A percentile compares a stretch with the other conserved stretches of the same genome.
These are phyloP conservation scores for Curvularia sp. DNA, from an alignment of 2,329 filamentous ascomycete genomes.

Conservation along the genomic window DNA sequence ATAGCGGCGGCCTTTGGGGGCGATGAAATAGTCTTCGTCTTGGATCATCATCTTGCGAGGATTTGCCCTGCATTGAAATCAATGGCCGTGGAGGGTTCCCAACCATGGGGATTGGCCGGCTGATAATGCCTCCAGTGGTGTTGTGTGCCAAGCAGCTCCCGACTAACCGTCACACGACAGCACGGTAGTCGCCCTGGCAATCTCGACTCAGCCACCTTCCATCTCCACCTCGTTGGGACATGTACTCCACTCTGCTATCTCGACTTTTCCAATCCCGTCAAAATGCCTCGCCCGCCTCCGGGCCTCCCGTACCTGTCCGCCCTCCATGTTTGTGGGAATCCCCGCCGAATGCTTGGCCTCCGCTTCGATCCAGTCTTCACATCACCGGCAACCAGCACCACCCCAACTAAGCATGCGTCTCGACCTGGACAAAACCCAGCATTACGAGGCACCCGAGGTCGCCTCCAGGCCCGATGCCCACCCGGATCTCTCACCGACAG, in stretches of 20 bases:
- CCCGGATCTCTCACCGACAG: slow-evolving; percentile 6
- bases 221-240: slow-evolving; percentile 20
- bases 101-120: slow-evolving; percentile 17
- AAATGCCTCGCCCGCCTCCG: slow-evolving; percentile 18
- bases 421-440: slow-evolving; percentile 6
- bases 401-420: slow-evolving; percentile 1
- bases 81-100: slow-evolving; percentile 9
- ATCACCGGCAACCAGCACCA: slow-evolving; percentile 11
- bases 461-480: slow-evolving; percentile 2
- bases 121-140: slow-evolving; percentile 17
- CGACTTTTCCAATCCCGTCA: slow-evolving; percentile 19
- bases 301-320: slow-evolving; percentile 10
- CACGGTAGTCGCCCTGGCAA: slow-evolving; percentile 15
- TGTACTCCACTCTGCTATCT: slow-evolving; percentile 19
- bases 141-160: slow-evolving; percentile 14
- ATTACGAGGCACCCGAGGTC: slow-evolving; percentile 4
- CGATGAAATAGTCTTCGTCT: slow-evolving; percentile 20
- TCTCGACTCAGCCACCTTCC: slow-evolving; percentile 22
- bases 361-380: neutral
- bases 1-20: slow-evolving; percentile 13
- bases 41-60: slow-evolving; percentile 21
- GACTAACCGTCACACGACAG: slow-evolving; percentile 20
- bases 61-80: slow-evolving; percentile 11
- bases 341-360: slow-evolving; percentile 10
- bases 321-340: slow-evolving; percentile 2